Percentiles rank a stretch among this genome's conserved stretches.
phyloP scores from a whole-genome alignment of 2,329 filamentous ascomycete species.

The Ascochyta rabiei region DNA sequence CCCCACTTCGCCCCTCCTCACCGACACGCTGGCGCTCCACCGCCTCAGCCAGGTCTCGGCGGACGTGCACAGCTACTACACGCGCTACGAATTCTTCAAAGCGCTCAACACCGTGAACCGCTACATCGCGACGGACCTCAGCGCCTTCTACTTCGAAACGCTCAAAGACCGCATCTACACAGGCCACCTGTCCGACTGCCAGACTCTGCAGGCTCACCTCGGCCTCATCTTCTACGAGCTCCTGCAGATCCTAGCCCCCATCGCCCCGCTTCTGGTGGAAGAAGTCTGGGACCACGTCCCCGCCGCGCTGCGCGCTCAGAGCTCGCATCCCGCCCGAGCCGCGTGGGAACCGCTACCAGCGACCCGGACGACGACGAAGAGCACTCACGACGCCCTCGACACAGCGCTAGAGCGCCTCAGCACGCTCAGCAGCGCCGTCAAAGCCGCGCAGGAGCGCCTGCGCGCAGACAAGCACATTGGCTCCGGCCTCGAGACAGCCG shows the following conservation, averaged over 20 bases:
- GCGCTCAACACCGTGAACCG: conserved; percentile 75
- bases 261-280: conserved; percentile 83
- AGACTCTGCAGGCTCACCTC: conserved; percentile 62
- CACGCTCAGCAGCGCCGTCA: conserved; percentile 69
- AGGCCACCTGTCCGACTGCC: conserved; percentile 68
- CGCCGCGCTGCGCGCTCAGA: conserved; percentile 59
- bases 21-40: conserved; percentile 71
- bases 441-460: conserved; percentile 75
- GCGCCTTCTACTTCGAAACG: conserved; percentile 91
- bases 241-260: conserved; percentile 77
- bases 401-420: conserved; percentile 47
- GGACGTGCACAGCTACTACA: conserved; percentile 69
- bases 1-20: conserved; percentile 21
- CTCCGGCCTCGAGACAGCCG: conserved; percentile 78
- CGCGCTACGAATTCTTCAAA: conserved; percentile 81
- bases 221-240: conserved; percentile 72
- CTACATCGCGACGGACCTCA: conserved; percentile 83
- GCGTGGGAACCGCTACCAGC: conserved; percentile 20
- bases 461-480: conserved; percentile 74
- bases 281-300: conserved; percentile 86
- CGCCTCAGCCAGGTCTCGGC: conserved; percentile 72
- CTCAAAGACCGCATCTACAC: conserved; percentile 93
- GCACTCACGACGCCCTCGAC: conserved; percentile 24
- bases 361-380: background rate
- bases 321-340: conserved; percentile 34